These are phyloP conservation scores for Incumbomyces delicatus DNA, from an alignment of 2,329 filamentous ascomycete genomes.

Conservation along the genomic window DNA sequence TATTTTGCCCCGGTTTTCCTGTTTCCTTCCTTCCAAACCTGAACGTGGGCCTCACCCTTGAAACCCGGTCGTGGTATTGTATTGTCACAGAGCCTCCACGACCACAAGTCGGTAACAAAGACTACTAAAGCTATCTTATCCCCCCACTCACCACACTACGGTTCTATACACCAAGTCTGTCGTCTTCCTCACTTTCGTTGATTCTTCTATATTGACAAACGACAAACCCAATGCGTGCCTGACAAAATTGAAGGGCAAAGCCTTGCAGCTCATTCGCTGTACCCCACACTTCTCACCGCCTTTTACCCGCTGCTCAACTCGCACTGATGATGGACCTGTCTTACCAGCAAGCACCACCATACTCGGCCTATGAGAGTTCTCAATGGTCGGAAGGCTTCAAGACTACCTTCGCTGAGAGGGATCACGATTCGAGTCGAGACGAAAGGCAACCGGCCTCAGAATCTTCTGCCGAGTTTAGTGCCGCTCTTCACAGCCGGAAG, in stretches of 20 bases:
- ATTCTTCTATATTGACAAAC: neutral
- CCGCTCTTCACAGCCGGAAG: conserved; percentile 32
- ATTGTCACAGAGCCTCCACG: conserved; percentile 3
- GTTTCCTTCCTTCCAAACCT: conserved; percentile 5
- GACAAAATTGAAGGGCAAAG: too few species aligned
- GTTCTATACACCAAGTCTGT: conserved; percentile 5
- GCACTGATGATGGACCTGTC: conserved; percentile 24
- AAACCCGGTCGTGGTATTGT: conserved; percentile 1
- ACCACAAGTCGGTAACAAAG: neutral
- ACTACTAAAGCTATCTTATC: conserved; percentile 7
- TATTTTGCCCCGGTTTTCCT: conserved; percentile 6
- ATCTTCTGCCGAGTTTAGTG: conserved; percentile 35
- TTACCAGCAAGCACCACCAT: conserved; percentile 31
- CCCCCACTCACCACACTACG: conserved; percentile 7
- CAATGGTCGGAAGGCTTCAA: conserved; percentile 35
- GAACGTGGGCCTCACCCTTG: conserved; percentile 1
- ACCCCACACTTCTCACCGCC: conserved; percentile 12
- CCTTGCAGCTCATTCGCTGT: too few species aligned
- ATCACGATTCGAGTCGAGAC: conserved; percentile 44
- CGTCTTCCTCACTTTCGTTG: neutral
- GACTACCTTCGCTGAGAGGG: conserved; percentile 34
- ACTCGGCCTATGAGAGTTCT: conserved; percentile 35
- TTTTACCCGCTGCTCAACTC: conserved; percentile 1
- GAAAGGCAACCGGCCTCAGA: conserved; percentile 42
- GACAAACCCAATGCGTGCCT: neutral